These are phyloP conservation scores for Hypoxylon lienhwacheense DNA, from an alignment of 495 filamentous ascomycete genomes.

Conservation along the genomic window DNA sequence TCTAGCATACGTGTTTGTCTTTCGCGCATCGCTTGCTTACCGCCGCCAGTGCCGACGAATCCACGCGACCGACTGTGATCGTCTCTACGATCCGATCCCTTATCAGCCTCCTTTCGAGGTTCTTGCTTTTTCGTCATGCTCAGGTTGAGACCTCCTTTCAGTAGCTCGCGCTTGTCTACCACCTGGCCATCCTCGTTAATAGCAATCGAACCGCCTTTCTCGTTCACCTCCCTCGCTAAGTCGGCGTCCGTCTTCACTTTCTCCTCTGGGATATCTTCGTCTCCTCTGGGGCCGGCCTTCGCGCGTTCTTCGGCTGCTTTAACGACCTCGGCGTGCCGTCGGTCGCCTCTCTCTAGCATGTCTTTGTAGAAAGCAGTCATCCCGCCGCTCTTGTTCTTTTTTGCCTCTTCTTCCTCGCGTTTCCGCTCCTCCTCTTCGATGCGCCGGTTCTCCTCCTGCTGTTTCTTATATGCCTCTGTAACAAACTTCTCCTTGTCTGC, in stretches of 20 bases:
- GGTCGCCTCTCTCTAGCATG: conserved; percentile 75
- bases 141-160: conserved; percentile 87
- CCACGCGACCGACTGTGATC: conserved; percentile 45
- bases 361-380: conserved; percentile 87
- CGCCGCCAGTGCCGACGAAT: conserved; percentile 52
- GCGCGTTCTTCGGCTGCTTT: conserved; percentile 66
- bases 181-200: conserved; percentile 94
- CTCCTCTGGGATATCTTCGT: conserved; percentile 39
- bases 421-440: conserved; percentile 79
- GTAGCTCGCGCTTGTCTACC: conserved; percentile 87
- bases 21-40: conserved; percentile 69
- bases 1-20: conserved; percentile 88
- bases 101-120: conserved; percentile 40
- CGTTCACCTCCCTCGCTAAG: conserved; percentile 71
- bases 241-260: conserved; percentile 71
- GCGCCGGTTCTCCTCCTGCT: conserved; percentile 79
- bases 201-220: conserved; percentile 66
- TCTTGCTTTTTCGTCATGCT: conserved; percentile 57
- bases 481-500: conserved; percentile 96
- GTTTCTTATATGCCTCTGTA: conserved; percentile 90
- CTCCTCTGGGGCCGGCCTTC: conserved; percentile 50
- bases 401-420: conserved; percentile 68
- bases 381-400: conserved; percentile 67
- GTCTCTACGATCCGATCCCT: conserved; percentile 39
- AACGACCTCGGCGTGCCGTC: conserved; percentile 71